Conservation (phyloP, 2,329 filamentous ascomycete genomes). For the Fusarium guadeloupense region DNA sequence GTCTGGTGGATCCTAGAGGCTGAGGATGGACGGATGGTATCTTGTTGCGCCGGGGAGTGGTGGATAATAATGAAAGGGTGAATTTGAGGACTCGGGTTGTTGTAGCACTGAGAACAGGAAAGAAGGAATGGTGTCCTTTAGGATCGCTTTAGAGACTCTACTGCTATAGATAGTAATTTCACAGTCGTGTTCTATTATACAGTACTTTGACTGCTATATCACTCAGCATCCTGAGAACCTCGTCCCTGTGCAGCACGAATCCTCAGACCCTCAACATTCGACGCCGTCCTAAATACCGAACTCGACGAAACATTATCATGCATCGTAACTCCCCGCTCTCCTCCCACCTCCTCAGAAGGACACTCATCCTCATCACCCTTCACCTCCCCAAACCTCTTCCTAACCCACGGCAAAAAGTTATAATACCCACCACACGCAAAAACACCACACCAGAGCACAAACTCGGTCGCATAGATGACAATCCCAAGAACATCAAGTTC, state of each 20-base stretch:
- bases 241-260: not conserved
- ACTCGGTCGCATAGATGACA: slow-evolving; percentile 72
- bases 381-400: slow-evolving; percentile 7
- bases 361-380: slow-evolving; percentile 2
- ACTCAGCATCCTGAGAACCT: slow-evolving; percentile 17
- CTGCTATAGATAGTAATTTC: too few species aligned
- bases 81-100: too few species aligned
- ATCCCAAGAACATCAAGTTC: slow-evolving; percentile 68
- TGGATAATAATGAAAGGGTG: too few species aligned
- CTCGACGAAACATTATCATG: slow-evolving; percentile 66
- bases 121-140: too few species aligned
- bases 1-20: too few species aligned
- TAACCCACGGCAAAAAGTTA: slow-evolving; percentile 65
- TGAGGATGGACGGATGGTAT: too few species aligned
- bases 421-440: slow-evolving; percentile 73
- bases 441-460: slow-evolving; percentile 73
- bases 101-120: too few species aligned
- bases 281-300: slow-evolving; percentile 68
- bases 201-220: too few species aligned
- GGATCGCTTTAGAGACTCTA: too few species aligned
- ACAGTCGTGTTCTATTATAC: too few species aligned
- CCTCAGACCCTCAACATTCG: slow-evolving; percentile 20
- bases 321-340: slow-evolving; percentile 48
- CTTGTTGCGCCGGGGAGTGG: too few species aligned
- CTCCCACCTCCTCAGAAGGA: not conserved